Conservation (phyloP, 192 early-diverging fungal genomes). For the Dimargaris xerosporica region DNA sequence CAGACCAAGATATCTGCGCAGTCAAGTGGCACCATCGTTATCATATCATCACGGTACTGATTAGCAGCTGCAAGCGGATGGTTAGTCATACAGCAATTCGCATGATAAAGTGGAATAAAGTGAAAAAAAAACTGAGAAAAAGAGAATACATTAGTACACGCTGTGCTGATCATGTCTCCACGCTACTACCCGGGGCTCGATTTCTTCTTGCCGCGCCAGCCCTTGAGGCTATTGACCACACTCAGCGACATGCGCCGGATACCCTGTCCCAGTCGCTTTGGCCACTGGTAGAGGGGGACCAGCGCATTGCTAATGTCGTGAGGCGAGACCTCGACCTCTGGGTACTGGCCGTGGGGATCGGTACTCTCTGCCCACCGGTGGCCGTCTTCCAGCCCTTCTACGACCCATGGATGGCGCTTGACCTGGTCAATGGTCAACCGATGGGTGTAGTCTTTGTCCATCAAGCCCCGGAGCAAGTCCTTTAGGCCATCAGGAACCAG, state of each 20-base stretch:
- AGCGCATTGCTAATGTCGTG: slow-evolving; percentile 55
- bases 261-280: background rate
- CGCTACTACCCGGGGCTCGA: no score
- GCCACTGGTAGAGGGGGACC: slow-evolving; percentile 15
- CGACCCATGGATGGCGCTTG: slow-evolving; percentile 88
- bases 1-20: no score
- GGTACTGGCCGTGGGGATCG: slow-evolving; percentile 44
- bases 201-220: slow-evolving; percentile 15
- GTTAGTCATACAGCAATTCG: no score
- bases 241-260: slow-evolving; percentile 1
- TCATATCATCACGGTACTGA: no score
- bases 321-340: slow-evolving; percentile 56
- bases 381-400: slow-evolving; percentile 44
- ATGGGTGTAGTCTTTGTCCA: slow-evolving; percentile 76
- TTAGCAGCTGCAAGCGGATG: no score
- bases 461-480: slow-evolving; percentile 53
- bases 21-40: no score
- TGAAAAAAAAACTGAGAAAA: no score
- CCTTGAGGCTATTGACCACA: background rate
- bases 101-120: no score
- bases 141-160: no score
- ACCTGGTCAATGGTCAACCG: slow-evolving; percentile 79
- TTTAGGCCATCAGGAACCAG: slow-evolving; percentile 39
- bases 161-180: no score
- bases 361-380: slow-evolving; percentile 63